These are phyloP conservation scores for Achlya hypogyna DNA, from an alignment of 352 stramenopile species.

Conservation along the genomic window DNA sequence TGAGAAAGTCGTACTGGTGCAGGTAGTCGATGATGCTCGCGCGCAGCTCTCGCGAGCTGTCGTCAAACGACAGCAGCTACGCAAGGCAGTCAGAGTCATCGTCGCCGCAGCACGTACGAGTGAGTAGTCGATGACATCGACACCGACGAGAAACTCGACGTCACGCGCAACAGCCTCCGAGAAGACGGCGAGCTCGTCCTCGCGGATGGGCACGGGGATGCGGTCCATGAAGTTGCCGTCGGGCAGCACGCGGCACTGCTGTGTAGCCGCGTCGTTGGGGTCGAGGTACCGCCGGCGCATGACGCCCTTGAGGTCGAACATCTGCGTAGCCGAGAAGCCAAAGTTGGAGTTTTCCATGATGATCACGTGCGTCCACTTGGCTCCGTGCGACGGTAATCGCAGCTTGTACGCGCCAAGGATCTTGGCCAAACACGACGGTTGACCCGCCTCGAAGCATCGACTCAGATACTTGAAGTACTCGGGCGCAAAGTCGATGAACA, in stretches of 20 bases:
- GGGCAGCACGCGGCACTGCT: conserved; percentile 51
- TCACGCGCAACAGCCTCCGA: conserved; percentile 67
- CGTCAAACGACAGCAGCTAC: conserved; percentile 72
- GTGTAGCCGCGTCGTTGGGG: conserved; percentile 22
- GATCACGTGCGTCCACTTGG: conserved; percentile 74
- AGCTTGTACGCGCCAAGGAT: conserved; percentile 79
- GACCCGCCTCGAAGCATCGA: conserved; percentile 43
- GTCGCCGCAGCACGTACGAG: conserved; percentile 33
- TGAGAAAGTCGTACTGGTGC: conserved; percentile 83
- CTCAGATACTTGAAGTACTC: conserved; percentile 84
- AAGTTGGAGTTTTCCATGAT: conserved; percentile 85
- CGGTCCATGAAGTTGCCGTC: conserved; percentile 75
- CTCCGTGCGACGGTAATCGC: conserved; percentile 18
- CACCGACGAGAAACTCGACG: conserved; percentile 56
- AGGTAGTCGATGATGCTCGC: conserved; percentile 80
- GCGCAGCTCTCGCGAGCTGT: conserved; percentile 60
- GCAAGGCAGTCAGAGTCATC: conserved; percentile 10
- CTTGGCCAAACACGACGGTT: conserved; percentile 68
- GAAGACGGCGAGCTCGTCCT: conserved; percentile 50
- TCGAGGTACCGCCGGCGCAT: conserved; percentile 42
- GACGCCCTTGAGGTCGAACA: conserved; percentile 84
- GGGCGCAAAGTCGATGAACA: conserved; percentile 84
- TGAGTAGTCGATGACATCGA: conserved; percentile 81
- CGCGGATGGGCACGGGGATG: conserved; percentile 65
- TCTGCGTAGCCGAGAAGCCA: conserved; percentile 61